These are phyloP conservation scores for Puccinia horiana DNA, from an alignment of 1,284 basidiomycete genomes.

Conservation along the genomic window DNA sequence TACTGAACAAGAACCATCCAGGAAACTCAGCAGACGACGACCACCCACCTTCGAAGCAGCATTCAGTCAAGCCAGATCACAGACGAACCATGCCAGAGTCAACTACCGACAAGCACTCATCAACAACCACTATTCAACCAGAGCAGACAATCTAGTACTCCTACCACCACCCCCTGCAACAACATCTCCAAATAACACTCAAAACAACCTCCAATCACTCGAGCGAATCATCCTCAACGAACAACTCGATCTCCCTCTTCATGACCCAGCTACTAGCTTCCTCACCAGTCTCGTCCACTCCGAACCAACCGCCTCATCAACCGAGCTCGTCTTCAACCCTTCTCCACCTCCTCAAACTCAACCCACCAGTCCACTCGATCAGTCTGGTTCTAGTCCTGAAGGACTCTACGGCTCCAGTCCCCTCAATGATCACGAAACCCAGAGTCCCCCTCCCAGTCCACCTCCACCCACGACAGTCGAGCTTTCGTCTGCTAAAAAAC, in stretches of 20 bases:
- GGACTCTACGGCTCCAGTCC: neutral
- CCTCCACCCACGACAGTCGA: neutral
- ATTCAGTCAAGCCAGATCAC: constrained; percentile 29
- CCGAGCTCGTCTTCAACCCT: neutral
- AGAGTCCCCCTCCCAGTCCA: neutral
- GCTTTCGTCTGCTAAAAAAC: neutral
- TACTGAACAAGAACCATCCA: too few species aligned
- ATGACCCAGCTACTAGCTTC: neutral
- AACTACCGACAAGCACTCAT: constrained; percentile 11
- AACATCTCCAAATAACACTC: neutral
- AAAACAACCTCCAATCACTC: neutral
- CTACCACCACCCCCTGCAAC: neutral
- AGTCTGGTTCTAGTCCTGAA: neutral
- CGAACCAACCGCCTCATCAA: neutral
- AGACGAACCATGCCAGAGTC: neutral
- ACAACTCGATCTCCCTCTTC: neutral
- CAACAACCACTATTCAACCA: neutral
- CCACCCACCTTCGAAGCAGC: constrained; percentile 36
- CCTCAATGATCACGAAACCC: neutral
- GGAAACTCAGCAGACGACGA: neutral
- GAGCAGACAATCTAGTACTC: neutral
- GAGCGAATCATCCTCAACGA: neutral
- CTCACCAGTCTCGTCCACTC: neutral
- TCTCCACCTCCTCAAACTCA: neutral
- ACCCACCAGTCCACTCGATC: neutral